phyloP scores from a whole-genome alignment of 768 basidiomycete species.

The Lactarius tabidus region DNA sequence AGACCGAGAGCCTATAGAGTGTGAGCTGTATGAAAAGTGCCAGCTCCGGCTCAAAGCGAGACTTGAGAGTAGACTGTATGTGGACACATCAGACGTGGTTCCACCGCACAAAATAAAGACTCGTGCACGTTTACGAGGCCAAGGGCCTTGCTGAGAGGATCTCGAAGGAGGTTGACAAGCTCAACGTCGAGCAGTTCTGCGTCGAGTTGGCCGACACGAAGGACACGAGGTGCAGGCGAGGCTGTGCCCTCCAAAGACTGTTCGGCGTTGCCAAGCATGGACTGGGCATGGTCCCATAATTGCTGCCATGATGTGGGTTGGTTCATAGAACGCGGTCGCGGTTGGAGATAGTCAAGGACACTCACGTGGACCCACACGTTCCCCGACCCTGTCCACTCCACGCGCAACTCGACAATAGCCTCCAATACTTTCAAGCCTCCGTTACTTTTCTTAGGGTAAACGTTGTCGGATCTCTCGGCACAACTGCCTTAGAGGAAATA shows the following conservation, averaged over 20 bases:
- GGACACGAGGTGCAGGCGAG: constrained; percentile 36
- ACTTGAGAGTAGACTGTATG: constrained; percentile 50
- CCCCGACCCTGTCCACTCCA: neutral
- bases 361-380: constrained; percentile 8
- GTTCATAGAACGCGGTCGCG: constrained; percentile 14
- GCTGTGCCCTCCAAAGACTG: constrained; percentile 35
- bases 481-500: neutral
- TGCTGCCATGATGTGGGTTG: constrained; percentile 45
- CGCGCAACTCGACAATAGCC: neutral
- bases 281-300: constrained; percentile 61
- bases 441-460: too few relatives aligned
- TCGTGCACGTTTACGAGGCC: constrained; percentile 58
- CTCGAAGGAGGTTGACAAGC: constrained; percentile 72
- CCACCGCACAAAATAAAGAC: neutral
- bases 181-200: constrained; percentile 88
- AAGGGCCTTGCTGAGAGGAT: constrained; percentile 74
- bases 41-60: constrained; percentile 72
- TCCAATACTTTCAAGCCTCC: neutral
- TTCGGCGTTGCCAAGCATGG: constrained; percentile 47
- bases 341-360: neutral
- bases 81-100: constrained; percentile 5
- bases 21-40: constrained; percentile 61
- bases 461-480: too few relatives aligned
- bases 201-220: constrained; percentile 89
- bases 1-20: constrained; percentile 79